Conservation (phyloP, 2,329 filamentous ascomycete species). For the Chrysoporthe austroafricana region DNA sequence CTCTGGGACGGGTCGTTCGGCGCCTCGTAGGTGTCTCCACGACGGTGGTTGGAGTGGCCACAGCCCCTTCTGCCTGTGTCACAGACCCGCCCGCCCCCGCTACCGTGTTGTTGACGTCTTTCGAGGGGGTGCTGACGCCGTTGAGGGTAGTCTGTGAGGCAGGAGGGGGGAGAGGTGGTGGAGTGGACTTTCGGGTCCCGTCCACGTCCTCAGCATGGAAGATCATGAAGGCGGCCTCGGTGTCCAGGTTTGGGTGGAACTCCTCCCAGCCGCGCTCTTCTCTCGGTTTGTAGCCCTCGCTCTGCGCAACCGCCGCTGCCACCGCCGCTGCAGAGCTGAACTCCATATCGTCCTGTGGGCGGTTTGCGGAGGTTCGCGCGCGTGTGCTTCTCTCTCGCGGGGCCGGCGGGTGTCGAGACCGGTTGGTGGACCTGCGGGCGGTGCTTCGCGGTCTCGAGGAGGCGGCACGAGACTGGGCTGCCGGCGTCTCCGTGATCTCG, state of each 20-base stretch:
- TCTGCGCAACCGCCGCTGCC: slow-evolving; percentile 84
- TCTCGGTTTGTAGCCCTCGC: slow-evolving; percentile 94
- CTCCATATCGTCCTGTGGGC: slow-evolving; percentile 64
- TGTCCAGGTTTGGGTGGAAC: slow-evolving; percentile 93
- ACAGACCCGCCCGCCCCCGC: slow-evolving; percentile 39
- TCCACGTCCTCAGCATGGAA: slow-evolving; percentile 86
- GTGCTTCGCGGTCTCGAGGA: slow-evolving; percentile 56
- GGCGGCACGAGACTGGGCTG: slow-evolving; percentile 52
- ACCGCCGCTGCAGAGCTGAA: slow-evolving; percentile 89
- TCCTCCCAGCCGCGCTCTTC: slow-evolving; percentile 98
- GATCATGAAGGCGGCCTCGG: slow-evolving; percentile 77
- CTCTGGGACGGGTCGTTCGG: slow-evolving; percentile 52
- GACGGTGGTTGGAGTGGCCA: slow-evolving; percentile 30
- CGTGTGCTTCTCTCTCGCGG: slow-evolving; percentile 62
- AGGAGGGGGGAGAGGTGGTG: slow-evolving; percentile 37
- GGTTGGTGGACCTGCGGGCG: slow-evolving; percentile 52
- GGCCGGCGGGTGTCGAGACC: slow-evolving; percentile 51
- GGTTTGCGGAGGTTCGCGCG: slow-evolving; percentile 56
- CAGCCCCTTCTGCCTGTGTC: slow-evolving; percentile 45
- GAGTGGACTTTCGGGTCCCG: slow-evolving; percentile 60
- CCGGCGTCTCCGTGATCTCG: slow-evolving; percentile 64
- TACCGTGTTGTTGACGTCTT: slow-evolving; percentile 44
- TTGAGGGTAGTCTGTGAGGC: slow-evolving; percentile 34
- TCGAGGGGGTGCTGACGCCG: slow-evolving; percentile 51
- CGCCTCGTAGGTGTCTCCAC: slow-evolving; percentile 47